These are phyloP conservation scores for Malassezia psittaci DNA, from an alignment of 1,284 basidiomycete species.

Conservation along the genomic window DNA sequence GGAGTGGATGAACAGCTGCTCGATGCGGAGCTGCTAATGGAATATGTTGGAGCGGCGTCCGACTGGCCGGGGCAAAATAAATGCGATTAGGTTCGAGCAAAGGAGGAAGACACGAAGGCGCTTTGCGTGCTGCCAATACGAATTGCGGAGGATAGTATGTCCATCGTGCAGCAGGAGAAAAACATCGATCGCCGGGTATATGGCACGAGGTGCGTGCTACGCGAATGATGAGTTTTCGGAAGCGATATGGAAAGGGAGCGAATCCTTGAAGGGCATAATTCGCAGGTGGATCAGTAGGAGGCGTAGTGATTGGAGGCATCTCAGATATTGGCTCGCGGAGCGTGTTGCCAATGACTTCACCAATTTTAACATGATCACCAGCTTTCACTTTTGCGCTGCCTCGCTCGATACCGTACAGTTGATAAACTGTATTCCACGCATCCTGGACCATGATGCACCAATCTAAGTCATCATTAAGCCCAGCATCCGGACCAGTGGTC, in stretches of 20 bases:
- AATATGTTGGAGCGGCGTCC: neutral
- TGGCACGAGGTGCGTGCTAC: constrained; percentile 19
- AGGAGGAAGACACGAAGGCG: neutral
- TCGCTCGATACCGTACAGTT: constrained; percentile 29
- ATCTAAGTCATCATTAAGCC: constrained; percentile 27
- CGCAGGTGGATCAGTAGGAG: constrained; percentile 26
- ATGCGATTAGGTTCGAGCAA: neutral
- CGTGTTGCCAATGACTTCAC: constrained; percentile 27
- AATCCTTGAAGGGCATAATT: constrained; percentile 18
- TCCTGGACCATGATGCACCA: constrained; percentile 34
- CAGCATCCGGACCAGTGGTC: constrained; percentile 22
- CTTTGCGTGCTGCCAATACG: neutral
- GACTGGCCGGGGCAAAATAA: neutral
- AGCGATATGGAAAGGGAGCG: constrained; percentile 30
- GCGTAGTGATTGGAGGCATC: constrained; percentile 19
- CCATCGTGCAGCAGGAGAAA: constrained; percentile 21
- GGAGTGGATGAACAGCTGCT: neutral
- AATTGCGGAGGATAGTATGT: constrained; percentile 34
- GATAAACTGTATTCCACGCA: constrained; percentile 35
- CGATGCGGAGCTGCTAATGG: neutral
- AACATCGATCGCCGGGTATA: neutral
- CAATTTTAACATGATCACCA: constrained; percentile 24
- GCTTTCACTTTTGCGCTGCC: constrained; percentile 7
- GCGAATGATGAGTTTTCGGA: constrained; percentile 26
- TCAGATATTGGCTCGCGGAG: constrained; percentile 16